A percentile compares a stretch with the other conserved stretches of the same genome.
Evolutionary conservation across 2,329 filamentous ascomycete genomes (phyloP).

Genomic region (Aureobasidium namibiae): DNA sequence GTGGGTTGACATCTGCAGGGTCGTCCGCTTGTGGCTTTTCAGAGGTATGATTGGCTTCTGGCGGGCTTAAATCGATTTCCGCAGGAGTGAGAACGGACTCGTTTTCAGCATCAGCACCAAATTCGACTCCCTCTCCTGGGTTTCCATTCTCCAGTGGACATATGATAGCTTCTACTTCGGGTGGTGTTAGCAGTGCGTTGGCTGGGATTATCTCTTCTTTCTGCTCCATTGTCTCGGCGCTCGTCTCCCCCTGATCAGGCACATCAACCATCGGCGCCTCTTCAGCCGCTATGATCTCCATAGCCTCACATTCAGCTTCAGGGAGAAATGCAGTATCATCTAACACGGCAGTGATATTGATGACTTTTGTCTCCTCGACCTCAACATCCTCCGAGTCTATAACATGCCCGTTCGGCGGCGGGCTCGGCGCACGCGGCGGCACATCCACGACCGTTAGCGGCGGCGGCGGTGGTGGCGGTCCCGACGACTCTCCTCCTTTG

Average conservation of each 20-base stretch:
- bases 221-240: background rate
- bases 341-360: background rate
- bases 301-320: background rate
- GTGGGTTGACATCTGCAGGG: background rate
- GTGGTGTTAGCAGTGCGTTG: background rate
- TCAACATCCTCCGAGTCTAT: background rate
- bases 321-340: background rate
- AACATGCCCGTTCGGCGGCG: background rate
- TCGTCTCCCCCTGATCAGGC: background rate
- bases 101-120: background rate
- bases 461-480: background rate
- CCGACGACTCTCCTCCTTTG: background rate
- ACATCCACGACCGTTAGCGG: background rate
- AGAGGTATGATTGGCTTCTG: no score
- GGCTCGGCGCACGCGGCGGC: background rate
- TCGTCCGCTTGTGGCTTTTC: no score
- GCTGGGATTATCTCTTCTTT: background rate
- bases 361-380: background rate
- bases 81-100: background rate
- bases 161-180: background rate
- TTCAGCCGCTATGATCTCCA: background rate
- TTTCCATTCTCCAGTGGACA: background rate
- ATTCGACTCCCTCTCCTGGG: background rate
- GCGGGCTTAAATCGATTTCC: no score
- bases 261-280: background rate